Evolutionary conservation across 495 filamentous ascomycete species (phyloP).

Genomic region (Aspergillus indologenus): DNA sequence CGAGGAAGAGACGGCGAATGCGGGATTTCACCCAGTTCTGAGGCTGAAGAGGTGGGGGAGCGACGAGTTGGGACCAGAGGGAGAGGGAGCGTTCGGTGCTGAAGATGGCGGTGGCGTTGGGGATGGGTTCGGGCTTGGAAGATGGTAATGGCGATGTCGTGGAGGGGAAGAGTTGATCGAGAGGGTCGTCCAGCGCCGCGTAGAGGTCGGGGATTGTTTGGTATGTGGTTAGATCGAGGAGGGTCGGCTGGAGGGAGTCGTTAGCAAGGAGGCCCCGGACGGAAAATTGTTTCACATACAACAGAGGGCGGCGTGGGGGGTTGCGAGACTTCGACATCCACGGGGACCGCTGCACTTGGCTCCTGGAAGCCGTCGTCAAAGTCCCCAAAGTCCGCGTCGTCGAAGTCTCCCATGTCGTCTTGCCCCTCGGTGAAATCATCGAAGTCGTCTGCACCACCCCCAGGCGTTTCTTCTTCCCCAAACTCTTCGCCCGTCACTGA

Average conservation of each 20-base stretch:
- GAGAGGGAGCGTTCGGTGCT: slow-evolving; percentile 69
- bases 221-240: slow-evolving; percentile 69
- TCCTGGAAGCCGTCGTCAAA: slow-evolving; percentile 86
- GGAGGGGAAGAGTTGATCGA: slow-evolving; percentile 55
- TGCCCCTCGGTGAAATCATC: slow-evolving; percentile 91
- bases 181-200: slow-evolving; percentile 43
- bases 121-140: slow-evolving; percentile 46
- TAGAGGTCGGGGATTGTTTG: slow-evolving; percentile 50
- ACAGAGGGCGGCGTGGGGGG: slow-evolving; percentile 43
- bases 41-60: slow-evolving; percentile 89
- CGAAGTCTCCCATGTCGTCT: slow-evolving; percentile 70
- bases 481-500: slow-evolving; percentile 34
- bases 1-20: slow-evolving; percentile 92
- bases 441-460: slow-evolving; percentile 68
- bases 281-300: slow-evolving; percentile 39
- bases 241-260: slow-evolving; percentile 53
- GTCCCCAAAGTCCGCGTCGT: slow-evolving; percentile 72
- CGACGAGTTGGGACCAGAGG: slow-evolving; percentile 94
- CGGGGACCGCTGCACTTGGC: slow-evolving; percentile 43
- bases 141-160: slow-evolving; percentile 39
- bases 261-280: background rate
- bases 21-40: slow-evolving; percentile 98
- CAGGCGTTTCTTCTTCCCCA: slow-evolving; percentile 25
- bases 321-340: slow-evolving; percentile 29
- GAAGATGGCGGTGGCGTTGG: slow-evolving; percentile 47